Evolutionary conservation across 2,329 filamentous ascomycete species (phyloP).

Genomic region (Apiospora malaysiana): DNA sequence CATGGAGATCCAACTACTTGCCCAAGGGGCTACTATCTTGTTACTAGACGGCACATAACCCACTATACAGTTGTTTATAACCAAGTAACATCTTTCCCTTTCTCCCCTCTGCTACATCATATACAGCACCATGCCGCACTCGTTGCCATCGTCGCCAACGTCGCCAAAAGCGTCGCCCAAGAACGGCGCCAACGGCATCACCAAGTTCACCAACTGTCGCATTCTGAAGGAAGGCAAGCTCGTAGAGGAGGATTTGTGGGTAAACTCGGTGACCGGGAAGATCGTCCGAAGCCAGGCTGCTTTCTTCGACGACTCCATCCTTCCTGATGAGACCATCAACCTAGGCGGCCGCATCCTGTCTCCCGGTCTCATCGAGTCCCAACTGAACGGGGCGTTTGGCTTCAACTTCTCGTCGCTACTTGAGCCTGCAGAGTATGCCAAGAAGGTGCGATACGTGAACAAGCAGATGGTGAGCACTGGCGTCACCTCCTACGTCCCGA

Average conservation of each 20-base stretch:
- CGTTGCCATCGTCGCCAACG: slow-evolving; percentile 42
- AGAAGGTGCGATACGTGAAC: slow-evolving; percentile 75
- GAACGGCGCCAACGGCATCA: slow-evolving; percentile 62
- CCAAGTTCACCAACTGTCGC: slow-evolving; percentile 89
- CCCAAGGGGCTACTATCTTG: slow-evolving; percentile 37
- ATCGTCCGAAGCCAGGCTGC: slow-evolving; percentile 74
- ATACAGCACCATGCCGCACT: slow-evolving; percentile 37
- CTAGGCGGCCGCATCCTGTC: slow-evolving; percentile 83
- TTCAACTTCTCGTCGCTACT: slow-evolving; percentile 88
- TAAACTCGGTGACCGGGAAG: slow-evolving; percentile 80
- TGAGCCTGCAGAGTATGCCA: slow-evolving; percentile 70
- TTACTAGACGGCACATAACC: slow-evolving; percentile 39
- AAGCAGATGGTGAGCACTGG: slow-evolving; percentile 75
- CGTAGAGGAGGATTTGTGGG: slow-evolving; percentile 83
- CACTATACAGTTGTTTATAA: background rate
- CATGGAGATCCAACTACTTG: slow-evolving; percentile 39
- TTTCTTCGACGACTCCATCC: slow-evolving; percentile 71
- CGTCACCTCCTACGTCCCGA: slow-evolving; percentile 87
- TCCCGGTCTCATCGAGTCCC: slow-evolving; percentile 87
- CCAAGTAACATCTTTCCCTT: too few relatives aligned
- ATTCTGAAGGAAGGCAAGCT: slow-evolving; percentile 72
- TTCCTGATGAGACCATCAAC: slow-evolving; percentile 78
- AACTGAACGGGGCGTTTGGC: slow-evolving; percentile 90
- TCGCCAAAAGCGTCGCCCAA: slow-evolving; percentile 54
- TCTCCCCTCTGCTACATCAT: background rate